A percentile compares a stretch with the other conserved stretches of the same genome.
phyloP scores from a whole-genome alignment of 2,329 filamentous ascomycete genomes.

The Scedosporium minutisporum region DNA sequence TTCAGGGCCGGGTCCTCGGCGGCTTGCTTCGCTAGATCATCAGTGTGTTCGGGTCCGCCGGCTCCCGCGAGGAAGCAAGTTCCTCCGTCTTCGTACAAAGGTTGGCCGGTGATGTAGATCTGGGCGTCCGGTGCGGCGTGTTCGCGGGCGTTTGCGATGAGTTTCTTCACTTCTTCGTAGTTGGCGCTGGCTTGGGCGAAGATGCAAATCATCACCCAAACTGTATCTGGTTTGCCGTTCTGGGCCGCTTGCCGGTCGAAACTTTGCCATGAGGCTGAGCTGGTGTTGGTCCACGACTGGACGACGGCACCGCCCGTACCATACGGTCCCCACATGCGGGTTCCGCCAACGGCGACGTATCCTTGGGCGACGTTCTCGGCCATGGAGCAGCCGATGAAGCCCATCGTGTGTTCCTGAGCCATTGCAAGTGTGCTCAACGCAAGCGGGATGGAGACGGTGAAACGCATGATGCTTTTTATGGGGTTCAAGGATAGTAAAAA shows the following conservation, averaged over 20 bases:
- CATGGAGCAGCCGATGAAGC: conserved; percentile 7
- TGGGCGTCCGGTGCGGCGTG: conserved; percentile 16
- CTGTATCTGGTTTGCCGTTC: not conserved
- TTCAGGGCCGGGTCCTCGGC: conserved; percentile 13
- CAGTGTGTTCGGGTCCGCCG: conserved; percentile 15
- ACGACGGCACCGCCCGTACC: conserved; percentile 1
- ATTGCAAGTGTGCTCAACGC: not conserved
- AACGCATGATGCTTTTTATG: not conserved
- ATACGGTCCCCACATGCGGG: conserved; percentile 5
- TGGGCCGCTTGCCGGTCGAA: conserved; percentile 1
- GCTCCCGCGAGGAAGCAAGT: conserved; percentile 16
- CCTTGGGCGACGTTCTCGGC: conserved; percentile 4
- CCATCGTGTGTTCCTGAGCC: not conserved
- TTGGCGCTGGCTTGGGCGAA: conserved; percentile 19
- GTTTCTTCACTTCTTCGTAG: conserved; percentile 17
- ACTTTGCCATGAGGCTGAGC: not conserved
- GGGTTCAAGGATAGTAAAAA: not conserved
- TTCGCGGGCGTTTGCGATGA: conserved; percentile 19
- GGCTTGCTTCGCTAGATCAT: conserved; percentile 15
- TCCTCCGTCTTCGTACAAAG: conserved; percentile 16
- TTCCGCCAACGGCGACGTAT: conserved; percentile 2
- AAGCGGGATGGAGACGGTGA: not conserved
- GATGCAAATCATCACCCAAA: conserved; percentile 19
- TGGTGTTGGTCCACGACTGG: conserved; percentile 3
- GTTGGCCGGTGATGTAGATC: conserved; percentile 21